Evolutionary conservation across 2,329 filamentous ascomycete species (phyloP).

Genomic region (Mycosphaerella arachidis): DNA sequence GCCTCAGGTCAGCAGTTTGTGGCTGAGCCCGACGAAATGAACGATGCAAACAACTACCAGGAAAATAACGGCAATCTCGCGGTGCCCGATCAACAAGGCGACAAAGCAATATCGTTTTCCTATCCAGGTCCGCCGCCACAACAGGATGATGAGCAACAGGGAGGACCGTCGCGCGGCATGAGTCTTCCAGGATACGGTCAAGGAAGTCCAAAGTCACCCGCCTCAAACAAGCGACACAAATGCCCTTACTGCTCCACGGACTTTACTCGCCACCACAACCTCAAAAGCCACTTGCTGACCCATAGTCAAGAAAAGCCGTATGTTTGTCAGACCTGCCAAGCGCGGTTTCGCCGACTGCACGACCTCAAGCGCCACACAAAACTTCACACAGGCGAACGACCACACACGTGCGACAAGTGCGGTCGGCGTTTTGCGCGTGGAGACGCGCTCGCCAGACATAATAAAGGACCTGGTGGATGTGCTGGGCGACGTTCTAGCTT

Average conservation of each 20-base stretch:
- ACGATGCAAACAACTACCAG: slow-evolving; percentile 35
- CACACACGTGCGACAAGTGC: slow-evolving; percentile 91
- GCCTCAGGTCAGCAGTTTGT: slow-evolving; percentile 33
- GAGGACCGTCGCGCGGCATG: slow-evolving; percentile 53
- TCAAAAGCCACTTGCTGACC: slow-evolving; percentile 94
- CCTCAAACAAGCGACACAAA: slow-evolving; percentile 76
- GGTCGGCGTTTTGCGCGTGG: slow-evolving; percentile 91
- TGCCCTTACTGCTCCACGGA: slow-evolving; percentile 95
- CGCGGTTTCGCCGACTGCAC: slow-evolving; percentile 86
- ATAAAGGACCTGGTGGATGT: slow-evolving; percentile 91
- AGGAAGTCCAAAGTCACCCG: slow-evolving; percentile 59
- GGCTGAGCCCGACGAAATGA: slow-evolving; percentile 33
- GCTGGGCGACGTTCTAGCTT: slow-evolving; percentile 87
- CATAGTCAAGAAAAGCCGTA: slow-evolving; percentile 99
- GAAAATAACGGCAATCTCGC: slow-evolving; percentile 21
- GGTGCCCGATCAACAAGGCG: slow-evolving; percentile 32
- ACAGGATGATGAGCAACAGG: slow-evolving; percentile 44
- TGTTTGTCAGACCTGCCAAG: slow-evolving; percentile 85
- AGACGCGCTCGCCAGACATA: slow-evolving; percentile 89
- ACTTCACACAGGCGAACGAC: slow-evolving; percentile 91
- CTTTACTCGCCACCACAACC: slow-evolving; percentile 94
- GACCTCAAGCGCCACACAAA: slow-evolving; percentile 96
- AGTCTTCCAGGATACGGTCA: slow-evolving; percentile 54
- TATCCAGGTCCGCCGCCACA: slow-evolving; percentile 56
- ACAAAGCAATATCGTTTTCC: slow-evolving; percentile 59